Base-by-base conservation (phyloP, 495 filamentous ascomycete species). In the Penicillium argentinense region DNA sequence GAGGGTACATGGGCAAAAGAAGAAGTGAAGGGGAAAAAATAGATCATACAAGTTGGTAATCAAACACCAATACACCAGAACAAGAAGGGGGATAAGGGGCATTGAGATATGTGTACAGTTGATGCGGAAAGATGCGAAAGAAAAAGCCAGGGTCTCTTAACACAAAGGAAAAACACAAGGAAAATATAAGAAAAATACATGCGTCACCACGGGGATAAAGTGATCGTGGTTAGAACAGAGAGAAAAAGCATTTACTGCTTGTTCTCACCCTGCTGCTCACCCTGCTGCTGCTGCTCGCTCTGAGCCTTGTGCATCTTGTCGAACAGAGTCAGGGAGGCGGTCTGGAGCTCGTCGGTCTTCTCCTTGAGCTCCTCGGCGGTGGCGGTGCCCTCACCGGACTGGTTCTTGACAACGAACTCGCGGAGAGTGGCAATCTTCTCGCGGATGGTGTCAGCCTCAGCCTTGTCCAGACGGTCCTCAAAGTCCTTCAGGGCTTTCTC, bases 291-390 rank as follows among this genome's bases (percentile, higher is more conserved):
- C 69, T 88, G 79, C 78, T 91, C 89, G 54, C 69, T 59, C 53
- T 89, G 82, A 39, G 95, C 90, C 80, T 95, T 95, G 84, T 98
- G 93, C 89, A 98, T 96, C 86, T 98, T 96, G 78, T 97, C 93
- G 72, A 98, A 98, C 55, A 97, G 83, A 69, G 86, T 95, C 75
- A 98, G 79, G 74, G 87, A 91, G 48, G 93, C 89, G 63, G 84
- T 88, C 75, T 97, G 95, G 58, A 98, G 84, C 72, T 97, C 93
- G 52, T 97, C 95, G 51, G 86, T 92, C 88, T 97, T 96, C 76
- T 87, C 84, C 85, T 97, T 98, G 64, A 98, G 79, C 67, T 96
- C 87, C 49, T 84, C 88, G 16, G 90, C 87, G 25, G 91, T 93
- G 54, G 87, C 79, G 47, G 77, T 80, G 57, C 84, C 81, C 75